These are phyloP conservation scores for Ceratobasidium sp. DNA, from an alignment of 1,284 basidiomycete species.

Conservation along the genomic window DNA sequence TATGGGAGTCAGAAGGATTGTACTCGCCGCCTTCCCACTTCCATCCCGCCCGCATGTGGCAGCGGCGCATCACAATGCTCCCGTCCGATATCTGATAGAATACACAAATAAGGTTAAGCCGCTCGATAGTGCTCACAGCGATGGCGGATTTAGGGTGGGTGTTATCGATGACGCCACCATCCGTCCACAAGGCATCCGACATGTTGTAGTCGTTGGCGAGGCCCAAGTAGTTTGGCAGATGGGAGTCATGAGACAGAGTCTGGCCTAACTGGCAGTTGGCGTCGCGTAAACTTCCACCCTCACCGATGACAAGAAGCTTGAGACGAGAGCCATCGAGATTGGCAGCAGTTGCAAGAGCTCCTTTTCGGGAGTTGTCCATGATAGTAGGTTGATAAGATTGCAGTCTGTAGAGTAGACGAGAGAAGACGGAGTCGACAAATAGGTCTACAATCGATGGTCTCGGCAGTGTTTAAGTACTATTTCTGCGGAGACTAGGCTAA, in stretches of 20 bases:
- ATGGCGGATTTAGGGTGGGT: not conserved
- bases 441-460: no score
- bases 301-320: not conserved
- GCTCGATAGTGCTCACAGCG: not conserved
- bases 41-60: not conserved
- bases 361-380: not conserved
- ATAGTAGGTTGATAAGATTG: not conserved
- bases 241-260: not conserved
- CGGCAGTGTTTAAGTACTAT: no score
- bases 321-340: not conserved
- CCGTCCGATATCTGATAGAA: not conserved
- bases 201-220: not conserved
- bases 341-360: not conserved
- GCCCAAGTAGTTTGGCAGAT: not conserved
- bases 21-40: not conserved
- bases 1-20: not conserved
- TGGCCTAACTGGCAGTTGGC: not conserved
- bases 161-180: not conserved
- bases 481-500: no score
- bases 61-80: not conserved
- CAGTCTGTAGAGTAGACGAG: no score
- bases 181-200: not conserved
- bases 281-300: not conserved
- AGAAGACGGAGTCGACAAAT: no score
- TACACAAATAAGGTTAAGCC: not conserved